Base-by-base conservation (phyloP, 768 basidiomycete species). In the Russula compacta region DNA sequence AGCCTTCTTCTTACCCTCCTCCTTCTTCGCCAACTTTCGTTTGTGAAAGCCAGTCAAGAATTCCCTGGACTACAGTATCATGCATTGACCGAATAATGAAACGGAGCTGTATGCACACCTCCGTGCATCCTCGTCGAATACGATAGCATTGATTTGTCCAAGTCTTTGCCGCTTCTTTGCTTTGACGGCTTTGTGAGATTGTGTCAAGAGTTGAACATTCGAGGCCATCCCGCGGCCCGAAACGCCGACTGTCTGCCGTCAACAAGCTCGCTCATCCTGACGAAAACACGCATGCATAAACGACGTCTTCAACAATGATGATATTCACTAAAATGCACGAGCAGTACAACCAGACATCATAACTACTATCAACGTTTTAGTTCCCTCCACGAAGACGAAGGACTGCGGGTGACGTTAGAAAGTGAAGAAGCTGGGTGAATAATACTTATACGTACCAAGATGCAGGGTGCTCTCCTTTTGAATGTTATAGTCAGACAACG, bases 21-120 rank as follows among this genome's bases (percentile, higher is more conserved):
- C 90, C 64, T 84, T 80, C 71, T 88, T 91, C 61, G 84, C 86
- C 53, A 92, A 74, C 73, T 95, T 97, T 67, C 94, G 84, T 74
- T 95, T 95, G 72, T 89, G 87, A 71, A 97, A 97, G 32, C 94
- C 94, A 17, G 92, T 95, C 70, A 97, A 75, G 73, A 89, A 97
- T 61, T 95, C 87, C 69, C 93, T 95, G 67, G 38, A 14, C 19
- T 29, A 12, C 39, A 19, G 19, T 35, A 38, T 54, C 24, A 57
- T 39, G 32, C 35, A 29, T 15, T 32, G 36, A 21, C 6, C 4
- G 32, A n/a, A 52, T 53, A 17, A 33, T 19, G 32, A 38, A n/a
- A 47, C 46, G n/a, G 21, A 15, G 43, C 19, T 32, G 35, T 43
- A 29, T 52, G 21, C 29, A 40, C 15, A 72, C 76, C 42, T 54